Conservation (phyloP, 2,329 filamentous ascomycete species). For the Macrophomina phaseolina region DNA sequence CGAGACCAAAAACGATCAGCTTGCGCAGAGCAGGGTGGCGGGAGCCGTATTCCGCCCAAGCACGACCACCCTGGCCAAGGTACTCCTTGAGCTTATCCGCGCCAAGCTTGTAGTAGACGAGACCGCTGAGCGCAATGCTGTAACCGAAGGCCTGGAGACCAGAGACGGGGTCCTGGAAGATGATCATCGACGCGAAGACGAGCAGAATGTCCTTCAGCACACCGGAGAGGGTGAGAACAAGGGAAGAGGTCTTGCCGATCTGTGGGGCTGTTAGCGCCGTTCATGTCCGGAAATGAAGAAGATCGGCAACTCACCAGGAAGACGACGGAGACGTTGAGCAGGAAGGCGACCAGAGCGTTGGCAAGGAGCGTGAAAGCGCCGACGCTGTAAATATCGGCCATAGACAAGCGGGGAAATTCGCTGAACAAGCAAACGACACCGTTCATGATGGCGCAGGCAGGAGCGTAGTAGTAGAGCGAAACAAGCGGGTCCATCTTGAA, state of each 20-base stretch:
- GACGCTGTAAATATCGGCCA: conserved; percentile 74
- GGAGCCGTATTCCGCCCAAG: conserved; percentile 86
- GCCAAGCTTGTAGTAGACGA: conserved; percentile 87
- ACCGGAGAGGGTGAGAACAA: conserved; percentile 85
- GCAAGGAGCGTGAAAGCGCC: conserved; percentile 74
- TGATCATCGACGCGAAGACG: conserved; percentile 77
- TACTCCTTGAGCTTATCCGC: conserved; percentile 84
- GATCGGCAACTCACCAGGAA: conserved; percentile 69
- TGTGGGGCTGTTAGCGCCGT: conserved; percentile 43
- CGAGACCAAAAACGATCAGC: conserved; percentile 70
- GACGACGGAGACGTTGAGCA: conserved; percentile 84
- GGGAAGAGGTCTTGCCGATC: conserved; percentile 87
- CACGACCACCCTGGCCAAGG: conserved; percentile 71
- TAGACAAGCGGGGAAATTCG: conserved; percentile 72
- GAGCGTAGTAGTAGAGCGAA: conserved; percentile 89
- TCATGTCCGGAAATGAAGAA: neutral
- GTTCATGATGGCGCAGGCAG: conserved; percentile 84
- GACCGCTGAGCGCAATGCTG: conserved; percentile 76
- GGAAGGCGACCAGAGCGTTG: conserved; percentile 79
- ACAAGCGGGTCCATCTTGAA: conserved; percentile 93
- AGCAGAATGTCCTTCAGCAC: conserved; percentile 89
- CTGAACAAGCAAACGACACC: conserved; percentile 73
- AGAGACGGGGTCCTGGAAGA: conserved; percentile 79
- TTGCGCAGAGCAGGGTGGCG: conserved; percentile 79
- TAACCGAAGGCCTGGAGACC: conserved; percentile 83